Percentiles rank a stretch among this genome's conserved stretches.
Evolutionary conservation across 495 filamentous ascomycete species (phyloP).

Genomic region (Mycothermus thermophilus): DNA sequence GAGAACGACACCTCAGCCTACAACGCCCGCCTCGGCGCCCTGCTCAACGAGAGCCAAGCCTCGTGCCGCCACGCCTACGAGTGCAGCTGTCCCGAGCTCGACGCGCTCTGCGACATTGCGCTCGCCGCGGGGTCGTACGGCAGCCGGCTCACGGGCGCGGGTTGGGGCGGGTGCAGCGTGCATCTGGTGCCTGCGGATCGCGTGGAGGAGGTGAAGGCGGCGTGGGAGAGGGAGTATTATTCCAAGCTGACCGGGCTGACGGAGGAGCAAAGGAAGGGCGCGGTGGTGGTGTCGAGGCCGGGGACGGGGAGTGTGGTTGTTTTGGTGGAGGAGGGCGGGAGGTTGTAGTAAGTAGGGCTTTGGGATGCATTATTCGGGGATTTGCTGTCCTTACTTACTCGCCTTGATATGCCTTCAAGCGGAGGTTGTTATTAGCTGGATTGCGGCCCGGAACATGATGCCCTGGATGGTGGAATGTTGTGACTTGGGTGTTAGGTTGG

Average conservation of each 20-base stretch:
- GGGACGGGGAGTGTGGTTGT: constrained; percentile 52
- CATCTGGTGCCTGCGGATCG: constrained; percentile 80
- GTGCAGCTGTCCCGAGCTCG: constrained; percentile 81
- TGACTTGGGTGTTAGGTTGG: no score
- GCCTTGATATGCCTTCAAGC: no score
- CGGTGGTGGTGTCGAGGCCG: constrained; percentile 83
- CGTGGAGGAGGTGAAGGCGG: constrained; percentile 65
- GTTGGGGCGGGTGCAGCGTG: constrained; percentile 93
- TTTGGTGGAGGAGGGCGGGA: constrained; percentile 17
- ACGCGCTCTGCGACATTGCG: constrained; percentile 72
- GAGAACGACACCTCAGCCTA: constrained; percentile 42
- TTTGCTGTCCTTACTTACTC: no score
- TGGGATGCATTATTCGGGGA: no score
- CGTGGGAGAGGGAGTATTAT: constrained; percentile 74
- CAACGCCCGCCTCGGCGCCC: constrained; percentile 57
- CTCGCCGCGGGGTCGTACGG: constrained; percentile 67
- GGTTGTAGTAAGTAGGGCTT: no score
- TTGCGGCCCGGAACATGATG: no score
- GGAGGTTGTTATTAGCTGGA: no score
- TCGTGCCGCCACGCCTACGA: constrained; percentile 77
- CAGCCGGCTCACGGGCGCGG: constrained; percentile 79
- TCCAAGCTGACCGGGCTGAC: constrained; percentile 57
- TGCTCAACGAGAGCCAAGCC: constrained; percentile 80
- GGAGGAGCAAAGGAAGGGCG: constrained; percentile 57
- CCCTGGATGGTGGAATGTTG: no score